Base-by-base conservation (phyloP, 106 monocot species). In the Triglochin maritima region DNA sequence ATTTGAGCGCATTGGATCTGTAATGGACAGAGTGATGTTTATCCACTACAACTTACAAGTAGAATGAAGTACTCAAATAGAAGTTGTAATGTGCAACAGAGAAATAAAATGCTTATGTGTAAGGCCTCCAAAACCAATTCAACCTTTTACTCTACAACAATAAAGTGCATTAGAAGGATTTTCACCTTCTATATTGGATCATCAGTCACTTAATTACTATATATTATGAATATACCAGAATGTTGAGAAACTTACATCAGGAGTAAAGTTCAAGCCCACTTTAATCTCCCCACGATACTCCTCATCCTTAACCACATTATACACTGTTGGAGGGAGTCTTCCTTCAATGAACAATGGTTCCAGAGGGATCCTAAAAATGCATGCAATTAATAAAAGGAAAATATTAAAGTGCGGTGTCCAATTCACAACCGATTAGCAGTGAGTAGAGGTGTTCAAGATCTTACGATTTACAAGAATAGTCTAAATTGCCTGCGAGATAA, bases 271-370 rank as follows among this genome's bases (percentile, higher is more conserved):
- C 57, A 96, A 81, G 41, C 81, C 87, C 54, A 96, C 74, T 85
- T 88, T 88, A 66, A 96, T 81, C 84, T 91, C 90, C 59, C 95
- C 95, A 60, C 62, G 52, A 58, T 83, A 96, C 65, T 83, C 69
- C 67, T 84, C 49, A 67, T 86, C 90, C 77, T 91, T 96, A 7
- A 96, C 87, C 62, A 96, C 95, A 68, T 80, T 87, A 71, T 91
- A 96, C 41, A 72, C 69, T 4, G 87, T 78, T 56, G 95, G 81
- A 64, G 87, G 81, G 9, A 87, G 53, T 57, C 71, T 81, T 73
- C 90, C 81, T 86, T 88, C 90, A 3, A 47, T 49, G 70, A 85
- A 81, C 57, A 91, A n/a, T 50, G 90, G 62, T 52, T 85, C 85
- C 47, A 90, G 70, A 3, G 74, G 73, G 67, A 96, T 88, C 73